Percentiles rank a stretch among this genome's conserved stretches.
Evolutionary conservation across 78 protist species (phyloP).

Genomic region (Pigoraptor vietnamica): DNA sequence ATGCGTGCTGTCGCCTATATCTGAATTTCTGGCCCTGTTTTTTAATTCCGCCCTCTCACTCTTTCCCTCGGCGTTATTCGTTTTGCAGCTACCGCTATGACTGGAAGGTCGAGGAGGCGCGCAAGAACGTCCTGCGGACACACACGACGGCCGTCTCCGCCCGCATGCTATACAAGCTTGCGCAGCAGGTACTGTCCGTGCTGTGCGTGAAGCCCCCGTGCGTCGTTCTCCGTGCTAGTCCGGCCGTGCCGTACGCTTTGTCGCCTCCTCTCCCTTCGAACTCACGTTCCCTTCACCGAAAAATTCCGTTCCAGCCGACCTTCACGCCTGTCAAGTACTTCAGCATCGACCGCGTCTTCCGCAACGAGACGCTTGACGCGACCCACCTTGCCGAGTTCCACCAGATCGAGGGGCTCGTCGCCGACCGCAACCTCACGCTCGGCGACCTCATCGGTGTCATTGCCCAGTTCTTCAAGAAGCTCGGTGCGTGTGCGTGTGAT

Average conservation of each 20-base stretch:
- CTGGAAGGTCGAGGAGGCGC: conserved; percentile 90
- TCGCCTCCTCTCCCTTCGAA: not conserved
- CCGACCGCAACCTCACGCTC: conserved; percentile 84
- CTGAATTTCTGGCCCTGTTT: not conserved
- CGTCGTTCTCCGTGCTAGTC: too few relatives aligned
- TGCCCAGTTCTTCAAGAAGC: conserved; percentile 78
- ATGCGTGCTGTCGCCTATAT: conserved; percentile 44
- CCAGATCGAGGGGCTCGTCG: conserved; percentile 96
- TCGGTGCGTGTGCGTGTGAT: conserved; percentile 30
- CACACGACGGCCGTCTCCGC: conserved; percentile 99
- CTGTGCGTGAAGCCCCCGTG: too few relatives aligned
- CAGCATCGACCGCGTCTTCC: conserved; percentile 98
- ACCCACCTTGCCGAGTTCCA: conserved; percentile 99
- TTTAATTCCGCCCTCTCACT: not conserved
- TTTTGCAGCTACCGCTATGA: conserved; percentile 63
- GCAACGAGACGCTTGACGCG: conserved; percentile 98
- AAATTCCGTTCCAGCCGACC: too few relatives aligned
- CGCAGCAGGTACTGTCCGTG: conserved; percentile 22
- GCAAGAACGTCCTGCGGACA: conserved; percentile 93
- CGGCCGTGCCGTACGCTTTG: not conserved
- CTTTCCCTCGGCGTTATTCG: not conserved
- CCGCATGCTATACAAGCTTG: conserved; percentile 84
- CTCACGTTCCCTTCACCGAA: too few relatives aligned
- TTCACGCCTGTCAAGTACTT: conserved; percentile 88
- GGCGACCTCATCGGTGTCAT: conserved; percentile 90